These are phyloP conservation scores for Flaveria brownii DNA, from an alignment of 129 eudicot species.

Conservation along the genomic window DNA sequence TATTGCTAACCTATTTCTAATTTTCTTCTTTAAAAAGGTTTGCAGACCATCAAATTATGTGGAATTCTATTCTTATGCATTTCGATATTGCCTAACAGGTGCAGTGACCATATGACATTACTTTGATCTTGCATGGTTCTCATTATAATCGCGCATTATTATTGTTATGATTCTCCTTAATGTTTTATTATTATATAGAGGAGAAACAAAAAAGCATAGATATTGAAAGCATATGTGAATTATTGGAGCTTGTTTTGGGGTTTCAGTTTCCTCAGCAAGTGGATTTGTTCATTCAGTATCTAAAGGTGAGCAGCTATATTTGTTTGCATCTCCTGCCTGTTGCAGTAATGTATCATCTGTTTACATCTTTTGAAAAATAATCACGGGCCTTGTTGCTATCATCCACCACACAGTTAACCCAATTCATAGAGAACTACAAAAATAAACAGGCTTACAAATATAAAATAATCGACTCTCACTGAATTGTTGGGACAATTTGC, in stretches of 20 bases:
- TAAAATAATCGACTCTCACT: not conserved
- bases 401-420: constrained; percentile 3
- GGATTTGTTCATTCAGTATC: constrained; percentile 54
- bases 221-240: constrained; percentile 71
- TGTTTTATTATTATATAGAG: constrained; percentile 45
- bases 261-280: constrained; percentile 61
- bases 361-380: not conserved
- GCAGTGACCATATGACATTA: not conserved
- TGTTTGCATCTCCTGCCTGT: not conserved
- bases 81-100: constrained; percentile 79
- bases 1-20: not conserved
- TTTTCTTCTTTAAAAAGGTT: constrained; percentile 43
- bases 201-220: constrained; percentile 91
- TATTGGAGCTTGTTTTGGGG: constrained; percentile 79
- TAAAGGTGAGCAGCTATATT: constrained; percentile 47
- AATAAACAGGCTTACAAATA: not conserved
- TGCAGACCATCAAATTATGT: constrained; percentile 61
- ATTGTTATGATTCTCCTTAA: not conserved
- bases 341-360: not conserved
- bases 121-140: not conserved
- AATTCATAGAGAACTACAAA: not conserved
- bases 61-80: constrained; percentile 72
- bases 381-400: not conserved
- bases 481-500: constrained; percentile 26
- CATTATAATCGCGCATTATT: not conserved